These are phyloP conservation scores for Farysia itapuensis DNA, from an alignment of 1,284 basidiomycete species.

Conservation along the genomic window DNA sequence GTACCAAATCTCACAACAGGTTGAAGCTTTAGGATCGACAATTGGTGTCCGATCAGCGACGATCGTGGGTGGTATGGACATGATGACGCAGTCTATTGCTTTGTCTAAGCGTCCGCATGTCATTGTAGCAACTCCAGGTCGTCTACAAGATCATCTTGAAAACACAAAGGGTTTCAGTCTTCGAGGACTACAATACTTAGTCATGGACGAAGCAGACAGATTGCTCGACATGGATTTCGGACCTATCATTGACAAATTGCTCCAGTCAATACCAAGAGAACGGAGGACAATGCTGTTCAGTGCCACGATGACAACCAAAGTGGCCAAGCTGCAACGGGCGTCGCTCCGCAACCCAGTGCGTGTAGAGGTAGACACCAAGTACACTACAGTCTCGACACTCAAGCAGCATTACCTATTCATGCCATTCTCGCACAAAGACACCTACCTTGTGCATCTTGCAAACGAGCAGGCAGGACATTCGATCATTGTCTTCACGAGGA, in stretches of 20 bases:
- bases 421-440: conserved; percentile 89
- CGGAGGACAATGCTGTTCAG: conserved; percentile 95
- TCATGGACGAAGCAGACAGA: conserved; percentile 95
- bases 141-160: conserved; percentile 91
- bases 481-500: conserved; percentile 94
- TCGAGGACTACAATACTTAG: conserved; percentile 83
- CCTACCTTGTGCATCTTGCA: conserved; percentile 83
- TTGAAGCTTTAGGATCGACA: conserved; percentile 81
- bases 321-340: conserved; percentile 95
- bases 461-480: conserved; percentile 89
- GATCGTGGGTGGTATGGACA: conserved; percentile 93
- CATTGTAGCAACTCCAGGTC: conserved; percentile 94
- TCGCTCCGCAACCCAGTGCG: conserved; percentile 91
- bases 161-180: conserved; percentile 97
- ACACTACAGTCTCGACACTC: conserved; percentile 93
- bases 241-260: conserved; percentile 92
- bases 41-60: conserved; percentile 79
- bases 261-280: conserved; percentile 92
- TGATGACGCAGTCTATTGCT: conserved; percentile 88
- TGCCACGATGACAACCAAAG: conserved; percentile 99
- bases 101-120: conserved; percentile 80
- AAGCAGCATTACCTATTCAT: conserved; percentile 95
- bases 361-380: conserved; percentile 89
- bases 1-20: conserved; percentile 97
- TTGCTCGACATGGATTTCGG: conserved; percentile 97